These are phyloP conservation scores for Phytophthora multivora DNA, from an alignment of 352 stramenopile species.

Conservation along the genomic window DNA sequence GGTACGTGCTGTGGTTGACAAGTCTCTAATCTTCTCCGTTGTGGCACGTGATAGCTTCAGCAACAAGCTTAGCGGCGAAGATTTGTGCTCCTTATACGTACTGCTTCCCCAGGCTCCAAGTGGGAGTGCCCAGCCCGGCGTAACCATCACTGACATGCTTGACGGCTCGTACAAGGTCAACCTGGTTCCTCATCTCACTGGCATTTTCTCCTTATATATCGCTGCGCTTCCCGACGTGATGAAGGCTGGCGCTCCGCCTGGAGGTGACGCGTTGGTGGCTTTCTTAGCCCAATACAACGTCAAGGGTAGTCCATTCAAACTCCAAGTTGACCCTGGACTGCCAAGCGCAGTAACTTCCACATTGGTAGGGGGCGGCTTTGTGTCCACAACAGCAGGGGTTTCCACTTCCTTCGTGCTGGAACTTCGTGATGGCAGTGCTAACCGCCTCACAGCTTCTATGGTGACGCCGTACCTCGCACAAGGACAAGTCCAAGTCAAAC, in stretches of 20 bases:
- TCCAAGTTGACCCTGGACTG: conserved; percentile 45
- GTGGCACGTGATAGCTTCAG: conserved; percentile 44
- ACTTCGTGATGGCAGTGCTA: conserved; percentile 43
- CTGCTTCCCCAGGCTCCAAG: conserved; percentile 40
- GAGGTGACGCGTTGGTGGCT: conserved; percentile 23
- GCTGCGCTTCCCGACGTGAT: conserved; percentile 34
- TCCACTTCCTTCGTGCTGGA: conserved; percentile 40
- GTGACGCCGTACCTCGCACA: background rate
- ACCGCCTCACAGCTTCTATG: conserved; percentile 26
- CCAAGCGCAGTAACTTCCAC: conserved; percentile 38
- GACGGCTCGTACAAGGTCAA: conserved; percentile 53
- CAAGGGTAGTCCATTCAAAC: conserved; percentile 44
- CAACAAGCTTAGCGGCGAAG: conserved; percentile 42
- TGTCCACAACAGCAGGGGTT: conserved; percentile 39
- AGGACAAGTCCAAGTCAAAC: conserved; percentile 13
- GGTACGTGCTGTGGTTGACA: conserved; percentile 20
- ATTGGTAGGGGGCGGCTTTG: conserved; percentile 37
- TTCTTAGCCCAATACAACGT: conserved; percentile 51
- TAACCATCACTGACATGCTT: conserved; percentile 36
- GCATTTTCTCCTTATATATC: conserved; percentile 48
- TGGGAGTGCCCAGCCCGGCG: conserved; percentile 8
- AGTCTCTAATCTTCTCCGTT: conserved; percentile 39
- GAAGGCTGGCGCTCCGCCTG: conserved; percentile 19
- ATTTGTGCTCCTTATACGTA: conserved; percentile 43
- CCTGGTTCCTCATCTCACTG: conserved; percentile 39